Percentiles rank a stretch among this genome's conserved stretches.
Conservation (phyloP, 192 early-diverging fungal genomes). For the Backusella morwellensis region DNA sequence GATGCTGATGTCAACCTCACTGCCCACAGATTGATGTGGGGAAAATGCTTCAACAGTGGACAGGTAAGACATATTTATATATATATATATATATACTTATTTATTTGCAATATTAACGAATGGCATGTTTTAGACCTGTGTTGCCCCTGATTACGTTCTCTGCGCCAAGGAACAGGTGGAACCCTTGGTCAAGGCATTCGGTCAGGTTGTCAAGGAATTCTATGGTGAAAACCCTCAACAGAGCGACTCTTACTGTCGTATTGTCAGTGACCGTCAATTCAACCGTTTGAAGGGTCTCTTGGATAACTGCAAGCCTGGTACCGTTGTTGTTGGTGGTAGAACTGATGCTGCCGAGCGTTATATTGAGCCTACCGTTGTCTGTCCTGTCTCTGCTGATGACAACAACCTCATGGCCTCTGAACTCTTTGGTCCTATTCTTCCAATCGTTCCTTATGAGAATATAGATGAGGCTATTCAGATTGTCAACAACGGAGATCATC, state of each 20-base stretch:
- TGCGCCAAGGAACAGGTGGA: slow-evolving; percentile 56
- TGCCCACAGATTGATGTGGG: slow-evolving; percentile 73
- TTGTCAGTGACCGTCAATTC: slow-evolving; percentile 72
- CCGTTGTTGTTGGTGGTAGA: slow-evolving; percentile 52
- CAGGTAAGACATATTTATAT: slow-evolving; percentile 52
- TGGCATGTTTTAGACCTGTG: slow-evolving; percentile 63
- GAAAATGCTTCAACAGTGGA: slow-evolving; percentile 79
- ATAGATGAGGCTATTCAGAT: slow-evolving; percentile 36
- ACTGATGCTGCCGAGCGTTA: slow-evolving; percentile 41
- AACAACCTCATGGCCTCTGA: slow-evolving; percentile 55
- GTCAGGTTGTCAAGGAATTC: slow-evolving; percentile 39
- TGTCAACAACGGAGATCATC: slow-evolving; percentile 24
- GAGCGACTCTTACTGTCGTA: slow-evolving; percentile 62
- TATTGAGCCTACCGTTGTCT: slow-evolving; percentile 61
- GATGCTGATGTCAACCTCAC: slow-evolving; percentile 55
- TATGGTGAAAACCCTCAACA: slow-evolving; percentile 51
- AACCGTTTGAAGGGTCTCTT: slow-evolving; percentile 64
- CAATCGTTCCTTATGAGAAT: slow-evolving; percentile 40
- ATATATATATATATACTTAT: no score
- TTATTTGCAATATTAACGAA: not conserved
- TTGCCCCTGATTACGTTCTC: slow-evolving; percentile 86
- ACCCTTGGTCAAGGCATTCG: slow-evolving; percentile 58
- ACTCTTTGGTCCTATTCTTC: slow-evolving; percentile 70
- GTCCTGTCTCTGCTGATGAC: slow-evolving; percentile 35
- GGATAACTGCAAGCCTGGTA: slow-evolving; percentile 18